phyloP scores from a whole-genome alignment of 1,284 basidiomycete species.

The Ustilago shanxiensis region DNA sequence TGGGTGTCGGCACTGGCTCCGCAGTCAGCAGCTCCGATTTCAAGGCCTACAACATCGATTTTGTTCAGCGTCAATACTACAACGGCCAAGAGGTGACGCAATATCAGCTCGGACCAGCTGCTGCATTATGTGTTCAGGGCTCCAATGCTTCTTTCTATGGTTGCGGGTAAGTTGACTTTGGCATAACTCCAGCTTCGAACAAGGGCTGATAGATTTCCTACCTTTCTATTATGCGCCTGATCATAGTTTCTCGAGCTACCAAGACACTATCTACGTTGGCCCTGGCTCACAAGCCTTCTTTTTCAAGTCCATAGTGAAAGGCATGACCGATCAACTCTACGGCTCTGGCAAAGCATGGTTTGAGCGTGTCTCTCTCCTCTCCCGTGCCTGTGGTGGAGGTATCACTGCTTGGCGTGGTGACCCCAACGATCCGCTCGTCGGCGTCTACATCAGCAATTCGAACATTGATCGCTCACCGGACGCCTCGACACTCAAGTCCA shows the following conservation, averaged over 20 bases:
- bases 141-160: slow-evolving; percentile 39
- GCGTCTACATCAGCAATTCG: slow-evolving; percentile 43
- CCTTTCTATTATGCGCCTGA: neutral
- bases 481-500: slow-evolving; percentile 9
- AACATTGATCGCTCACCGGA: slow-evolving; percentile 20
- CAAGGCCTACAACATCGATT: slow-evolving; percentile 50
- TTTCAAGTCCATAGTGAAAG: slow-evolving; percentile 22
- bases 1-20: slow-evolving; percentile 24
- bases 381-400: slow-evolving; percentile 30
- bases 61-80: slow-evolving; percentile 28
- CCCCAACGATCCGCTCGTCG: slow-evolving; percentile 13
- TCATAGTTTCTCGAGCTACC: slow-evolving; percentile 26
- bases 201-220: neutral
- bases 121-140: slow-evolving; percentile 30
- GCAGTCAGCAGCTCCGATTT: slow-evolving; percentile 21
- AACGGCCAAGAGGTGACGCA: slow-evolving; percentile 24
- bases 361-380: slow-evolving; percentile 28
- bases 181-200: neutral
- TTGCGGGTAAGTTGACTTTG: slow-evolving; percentile 10
- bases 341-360: slow-evolving; percentile 45
- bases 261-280: slow-evolving; percentile 41
- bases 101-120: slow-evolving; percentile 38
- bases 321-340: slow-evolving; percentile 49
- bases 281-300: slow-evolving; percentile 24
- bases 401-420: slow-evolving; percentile 50